Evolutionary conservation across 176 grass and related monocot species (phyloP), one percentile per base, ranked within the genome.

Genomic region (Avena atlantica): DNA sequence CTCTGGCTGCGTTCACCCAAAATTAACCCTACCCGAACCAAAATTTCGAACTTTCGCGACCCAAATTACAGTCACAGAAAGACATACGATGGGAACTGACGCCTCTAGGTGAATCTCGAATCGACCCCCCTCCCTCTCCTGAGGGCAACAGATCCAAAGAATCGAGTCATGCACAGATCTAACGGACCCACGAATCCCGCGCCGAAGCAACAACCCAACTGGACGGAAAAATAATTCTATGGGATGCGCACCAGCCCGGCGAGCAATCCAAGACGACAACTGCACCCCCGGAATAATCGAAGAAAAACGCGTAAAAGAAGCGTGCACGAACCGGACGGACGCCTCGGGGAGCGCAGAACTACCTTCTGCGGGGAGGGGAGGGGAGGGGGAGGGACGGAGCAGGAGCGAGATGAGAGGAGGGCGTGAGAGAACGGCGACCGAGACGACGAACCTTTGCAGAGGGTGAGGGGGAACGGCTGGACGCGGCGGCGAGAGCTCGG

Each of bases 401-500:
- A 4, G 27, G n/a, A 29, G 20, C 15, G n/a, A 7, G 15, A 21
- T 25, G 1, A 58, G 34, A 47, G 56, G 40, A 49, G 48, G 24
- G 57, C 42, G 0, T 5, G 58, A 52, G 69, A 25, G 50, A 20
- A 31, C 4, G 2, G 4, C 31, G 68, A 37, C 12, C 8, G 40
- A 40, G 64, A 23, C 4, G 21, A 92, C 65, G 52, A 74, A 86
- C 87, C 79, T 92, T 84, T 10, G 78, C 19, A 14, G 82, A 78
- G 45, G 62, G 24, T 36, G 86, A 87, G 20, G 24, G 73, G 68
- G n/a, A 40, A 50, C 77, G 69, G 81, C 87, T 55, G 80, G 51
- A 77, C 51, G 50, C 89, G 84, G 90, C 90, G 85, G 77, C 84
- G 87, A 57, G 76, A 89, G 92, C 52, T 91, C 86, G 90, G 88